A percentile compares a stretch with the other conserved stretches of the same genome.
phyloP scores from a whole-genome alignment of 176 grass and related monocot species.

The Carex cristatella region DNA sequence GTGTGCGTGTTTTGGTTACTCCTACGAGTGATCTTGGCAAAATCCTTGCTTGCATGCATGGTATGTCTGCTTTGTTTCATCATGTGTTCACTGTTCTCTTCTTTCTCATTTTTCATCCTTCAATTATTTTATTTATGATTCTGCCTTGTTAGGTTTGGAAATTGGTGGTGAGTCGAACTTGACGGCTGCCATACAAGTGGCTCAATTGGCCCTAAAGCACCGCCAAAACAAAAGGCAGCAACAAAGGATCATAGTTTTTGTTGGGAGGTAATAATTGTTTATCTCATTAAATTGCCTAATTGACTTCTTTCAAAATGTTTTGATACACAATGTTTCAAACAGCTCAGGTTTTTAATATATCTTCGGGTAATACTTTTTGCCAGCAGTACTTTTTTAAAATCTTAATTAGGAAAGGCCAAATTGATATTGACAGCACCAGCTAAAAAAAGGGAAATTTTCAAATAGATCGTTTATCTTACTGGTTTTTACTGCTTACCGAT shows the following conservation, averaged over 20 bases:
- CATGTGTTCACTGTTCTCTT: not conserved
- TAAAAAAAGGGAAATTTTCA: not conserved
- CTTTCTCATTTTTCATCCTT: not conserved
- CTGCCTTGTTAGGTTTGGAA: constrained; percentile 51
- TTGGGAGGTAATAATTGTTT: constrained; percentile 60
- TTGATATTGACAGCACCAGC: not conserved
- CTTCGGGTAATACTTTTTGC: not conserved
- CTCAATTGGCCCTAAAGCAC: constrained; percentile 92
- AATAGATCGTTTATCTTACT: not conserved
- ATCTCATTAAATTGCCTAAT: not conserved
- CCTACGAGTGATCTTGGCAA: constrained; percentile 99
- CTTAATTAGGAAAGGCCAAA: not conserved
- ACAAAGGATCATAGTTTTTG: constrained; percentile 94
- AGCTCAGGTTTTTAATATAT: not conserved
- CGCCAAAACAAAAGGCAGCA: constrained; percentile 98
- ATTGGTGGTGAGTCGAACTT: constrained; percentile 88
- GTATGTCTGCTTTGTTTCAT: constrained; percentile 29
- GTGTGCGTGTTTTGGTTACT: constrained; percentile 88
- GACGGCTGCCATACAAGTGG: constrained; percentile 83
- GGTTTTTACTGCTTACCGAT: not conserved
- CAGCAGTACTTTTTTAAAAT: not conserved
- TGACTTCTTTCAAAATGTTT: not conserved
- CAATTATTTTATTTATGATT: not conserved
- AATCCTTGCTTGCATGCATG: constrained; percentile 98
- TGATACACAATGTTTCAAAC: not conserved